Conservation (phyloP, 2,329 filamentous ascomycete species). For the Penicillium palitans region DNA sequence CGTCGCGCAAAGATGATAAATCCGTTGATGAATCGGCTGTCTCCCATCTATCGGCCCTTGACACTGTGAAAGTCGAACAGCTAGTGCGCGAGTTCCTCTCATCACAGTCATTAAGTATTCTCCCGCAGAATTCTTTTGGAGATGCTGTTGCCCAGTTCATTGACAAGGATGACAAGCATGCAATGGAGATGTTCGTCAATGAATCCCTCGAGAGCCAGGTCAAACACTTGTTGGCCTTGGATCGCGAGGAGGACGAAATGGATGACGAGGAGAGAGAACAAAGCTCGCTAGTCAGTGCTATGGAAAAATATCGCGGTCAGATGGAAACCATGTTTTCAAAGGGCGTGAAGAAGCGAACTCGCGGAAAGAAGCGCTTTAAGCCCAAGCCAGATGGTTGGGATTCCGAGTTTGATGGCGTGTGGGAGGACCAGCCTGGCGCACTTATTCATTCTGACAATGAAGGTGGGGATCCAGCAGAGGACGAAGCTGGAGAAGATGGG, state of each 20-base stretch:
- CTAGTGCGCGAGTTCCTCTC: conserved; percentile 84
- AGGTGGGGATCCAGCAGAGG: conserved; percentile 49
- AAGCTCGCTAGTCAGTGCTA: conserved; percentile 69
- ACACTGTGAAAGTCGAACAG: conserved; percentile 82
- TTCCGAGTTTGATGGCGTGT: conserved; percentile 81
- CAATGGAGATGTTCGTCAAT: conserved; percentile 77
- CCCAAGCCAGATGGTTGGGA: conserved; percentile 82
- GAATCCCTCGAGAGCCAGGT: conserved; percentile 71
- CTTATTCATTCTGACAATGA: conserved; percentile 56
- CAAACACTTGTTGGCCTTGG: conserved; percentile 65
- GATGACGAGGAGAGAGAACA: conserved; percentile 67
- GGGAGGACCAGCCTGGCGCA: conserved; percentile 76
- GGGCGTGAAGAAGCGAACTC: conserved; percentile 58
- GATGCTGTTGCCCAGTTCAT: conserved; percentile 93
- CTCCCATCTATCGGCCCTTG: conserved; percentile 60
- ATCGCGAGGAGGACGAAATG: conserved; percentile 68
- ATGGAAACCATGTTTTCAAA: conserved; percentile 70
- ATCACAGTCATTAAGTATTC: conserved; percentile 84
- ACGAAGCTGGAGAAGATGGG: conserved; percentile 51
- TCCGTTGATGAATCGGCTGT: conserved; percentile 66
- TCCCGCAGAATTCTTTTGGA: conserved; percentile 88
- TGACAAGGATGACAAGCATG: conserved; percentile 90
- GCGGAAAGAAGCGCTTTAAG: conserved; percentile 62
- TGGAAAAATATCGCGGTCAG: conserved; percentile 69
- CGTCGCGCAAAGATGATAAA: conserved; percentile 50